Base-by-base conservation (phyloP, 1,139 yeast species). In the Spathaspora jeffriesii region DNA sequence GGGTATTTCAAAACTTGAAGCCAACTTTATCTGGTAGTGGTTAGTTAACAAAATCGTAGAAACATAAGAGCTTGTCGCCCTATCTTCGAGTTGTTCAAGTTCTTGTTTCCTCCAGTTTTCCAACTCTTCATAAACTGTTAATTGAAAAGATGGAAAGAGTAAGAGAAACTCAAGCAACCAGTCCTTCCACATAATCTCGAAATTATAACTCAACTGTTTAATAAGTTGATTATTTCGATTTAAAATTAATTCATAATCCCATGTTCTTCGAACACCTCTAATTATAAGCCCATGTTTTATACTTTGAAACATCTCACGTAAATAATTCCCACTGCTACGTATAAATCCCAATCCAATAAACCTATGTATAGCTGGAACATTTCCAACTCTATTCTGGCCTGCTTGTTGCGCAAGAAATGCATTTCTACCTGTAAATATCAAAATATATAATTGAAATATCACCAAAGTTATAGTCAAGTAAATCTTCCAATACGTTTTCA, bases 201-300 rank as follows among this genome's bases (percentile, higher is more conserved):
- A 17, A 37, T 48, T 47, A 43, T 54, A 50, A 44, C 44, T 48
- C 46, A 47, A 15, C 40, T 50, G 43, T 45, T 51, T 30, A 42
- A 44, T 17, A 49, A 47, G 41, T 17, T 47, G 42, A 8, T 48
- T 55, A 14, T 49, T 54, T 25, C 50, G 43, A n/a, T 43, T 50
- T 32, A 57, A 44, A 5, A 65, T 47, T 38, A 55, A 55, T 39
- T 66, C 65, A 49, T 52, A 64, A 30, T 67, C 73, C 23, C 68
- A 47, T 6, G 59, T 57, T 38, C 71, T 53, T 11, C 44, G 42
- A 1, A 64, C 61, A 1, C 56, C 54, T 28, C 53, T 50, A 5
- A 42, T 43, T n/a, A 65, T 53, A 6, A 65, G 38, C 20, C 54
- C 59, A 20, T 54, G 47, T 23, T 47, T 47, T 7, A 58, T 30